Evolutionary conservation across 768 basidiomycete genomes (phyloP).

Genomic region (Hericium coralloides): DNA sequence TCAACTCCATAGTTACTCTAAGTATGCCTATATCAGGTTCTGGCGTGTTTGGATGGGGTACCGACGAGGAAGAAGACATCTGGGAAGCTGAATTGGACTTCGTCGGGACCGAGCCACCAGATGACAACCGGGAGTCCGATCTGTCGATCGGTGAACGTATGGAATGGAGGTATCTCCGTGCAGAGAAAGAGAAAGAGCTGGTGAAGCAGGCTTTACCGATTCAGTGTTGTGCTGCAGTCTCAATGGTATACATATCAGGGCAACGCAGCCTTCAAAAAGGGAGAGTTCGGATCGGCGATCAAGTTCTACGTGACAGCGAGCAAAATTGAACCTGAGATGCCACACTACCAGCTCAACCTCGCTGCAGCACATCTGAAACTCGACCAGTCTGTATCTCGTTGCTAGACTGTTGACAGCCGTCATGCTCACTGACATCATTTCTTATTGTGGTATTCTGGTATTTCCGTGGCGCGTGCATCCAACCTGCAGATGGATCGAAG

Average conservation of each 20-base stretch:
- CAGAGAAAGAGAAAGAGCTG: constrained; percentile 64
- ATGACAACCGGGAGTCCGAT: constrained; percentile 33
- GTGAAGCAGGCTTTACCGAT: constrained; percentile 25
- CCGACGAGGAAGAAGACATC: constrained; percentile 66
- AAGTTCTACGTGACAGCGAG: constrained; percentile 51
- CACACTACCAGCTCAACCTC: constrained; percentile 69
- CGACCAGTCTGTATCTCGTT: constrained; percentile 39
- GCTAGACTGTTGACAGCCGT: not conserved
- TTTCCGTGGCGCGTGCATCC: no score
- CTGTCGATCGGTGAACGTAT: constrained; percentile 70
- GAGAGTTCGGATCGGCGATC: constrained; percentile 47
- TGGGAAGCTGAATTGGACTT: constrained; percentile 70
- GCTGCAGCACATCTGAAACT: constrained; percentile 70
- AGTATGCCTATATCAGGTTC: constrained; percentile 26
- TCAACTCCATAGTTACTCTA: no score
- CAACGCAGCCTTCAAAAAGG: constrained; percentile 58
- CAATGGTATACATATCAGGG: constrained; percentile 34
- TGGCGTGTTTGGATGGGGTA: constrained; percentile 67
- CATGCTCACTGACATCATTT: not conserved
- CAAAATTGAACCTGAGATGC: constrained; percentile 60
- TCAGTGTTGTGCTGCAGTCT: constrained; percentile 5
- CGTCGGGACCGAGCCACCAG: constrained; percentile 44
- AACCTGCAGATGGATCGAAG: constrained; percentile 52
- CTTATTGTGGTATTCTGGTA: not conserved
- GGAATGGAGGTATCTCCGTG: constrained; percentile 64